phyloP scores from a whole-genome alignment of 768 basidiomycete species.

The Termitomyces sp. region DNA sequence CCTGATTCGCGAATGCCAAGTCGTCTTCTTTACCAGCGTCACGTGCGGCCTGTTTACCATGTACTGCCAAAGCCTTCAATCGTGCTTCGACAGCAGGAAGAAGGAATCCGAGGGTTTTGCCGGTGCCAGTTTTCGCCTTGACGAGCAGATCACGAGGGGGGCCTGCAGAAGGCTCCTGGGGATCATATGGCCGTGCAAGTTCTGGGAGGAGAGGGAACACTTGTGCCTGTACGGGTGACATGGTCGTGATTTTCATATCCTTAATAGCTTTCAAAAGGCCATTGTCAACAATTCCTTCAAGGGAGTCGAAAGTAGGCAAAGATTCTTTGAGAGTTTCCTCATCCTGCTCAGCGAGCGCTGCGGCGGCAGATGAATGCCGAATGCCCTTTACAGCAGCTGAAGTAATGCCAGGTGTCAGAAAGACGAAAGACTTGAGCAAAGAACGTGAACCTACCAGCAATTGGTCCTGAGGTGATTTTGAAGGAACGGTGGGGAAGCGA shows the following conservation, averaged over 20 bases:
- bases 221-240: slow-evolving; percentile 80
- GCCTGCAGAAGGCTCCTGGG: slow-evolving; percentile 19
- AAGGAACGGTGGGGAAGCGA: slow-evolving; percentile 18
- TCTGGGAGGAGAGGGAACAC: slow-evolving; percentile 75
- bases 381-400: neutral
- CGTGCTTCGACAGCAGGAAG: slow-evolving; percentile 83
- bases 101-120: slow-evolving; percentile 86
- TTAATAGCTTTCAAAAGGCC: slow-evolving; percentile 52
- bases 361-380: slow-evolving; percentile 10
- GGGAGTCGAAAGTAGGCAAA: slow-evolving; percentile 26
- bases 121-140: slow-evolving; percentile 85
- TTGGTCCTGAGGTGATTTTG: slow-evolving; percentile 8
- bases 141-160: slow-evolving; percentile 69
- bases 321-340: slow-evolving; percentile 8
- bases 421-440: neutral
- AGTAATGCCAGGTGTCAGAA: neutral
- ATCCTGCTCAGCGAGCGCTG: slow-evolving; percentile 1
- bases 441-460: slow-evolving; percentile 11
- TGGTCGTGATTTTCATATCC: slow-evolving; percentile 63
- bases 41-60: slow-evolving; percentile 31
- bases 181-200: slow-evolving; percentile 49
- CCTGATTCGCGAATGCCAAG: slow-evolving; percentile 21
- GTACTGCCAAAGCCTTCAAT: slow-evolving; percentile 46
- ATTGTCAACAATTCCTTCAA: slow-evolving; percentile 32
- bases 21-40: slow-evolving; percentile 37